These are phyloP conservation scores for Raddia distichophylla DNA, from an alignment of 176 grass and related monocot genomes.

Conservation along the genomic window DNA sequence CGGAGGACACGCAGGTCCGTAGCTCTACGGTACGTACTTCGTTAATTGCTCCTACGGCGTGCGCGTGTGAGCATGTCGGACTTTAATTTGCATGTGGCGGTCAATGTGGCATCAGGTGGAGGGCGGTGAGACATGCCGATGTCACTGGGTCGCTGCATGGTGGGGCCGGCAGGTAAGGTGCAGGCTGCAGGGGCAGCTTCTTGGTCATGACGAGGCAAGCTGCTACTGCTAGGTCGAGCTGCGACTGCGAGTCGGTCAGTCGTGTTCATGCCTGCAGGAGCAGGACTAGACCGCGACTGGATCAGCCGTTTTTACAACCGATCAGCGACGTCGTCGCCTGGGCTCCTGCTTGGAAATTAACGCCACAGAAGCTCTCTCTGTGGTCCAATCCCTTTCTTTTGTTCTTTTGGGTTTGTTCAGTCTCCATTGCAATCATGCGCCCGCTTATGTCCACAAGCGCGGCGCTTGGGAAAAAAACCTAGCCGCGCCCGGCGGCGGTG, in stretches of 20 bases:
- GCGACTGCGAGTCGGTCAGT: neutral
- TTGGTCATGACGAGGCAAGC: neutral
- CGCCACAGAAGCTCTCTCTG: neutral
- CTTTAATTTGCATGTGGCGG: neutral
- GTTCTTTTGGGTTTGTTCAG: too few relatives aligned
- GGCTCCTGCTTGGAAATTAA: neutral
- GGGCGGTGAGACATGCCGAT: too few relatives aligned
- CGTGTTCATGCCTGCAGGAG: conserved; percentile 19
- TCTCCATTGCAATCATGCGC: too few relatives aligned
- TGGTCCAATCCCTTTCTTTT: too few relatives aligned
- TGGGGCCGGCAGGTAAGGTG: neutral
- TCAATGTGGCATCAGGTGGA: neutral
- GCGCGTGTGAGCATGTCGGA: neutral
- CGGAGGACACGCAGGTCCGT: too few relatives aligned
- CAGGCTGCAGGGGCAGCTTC: conserved; percentile 1
- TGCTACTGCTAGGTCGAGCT: neutral
- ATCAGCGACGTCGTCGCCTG: neutral
- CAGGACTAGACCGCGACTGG: conserved; percentile 21
- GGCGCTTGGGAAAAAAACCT: too few relatives aligned
- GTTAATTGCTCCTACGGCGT: too few relatives aligned
- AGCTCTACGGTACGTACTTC: too few relatives aligned
- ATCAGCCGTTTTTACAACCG: neutral
- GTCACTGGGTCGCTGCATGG: neutral
- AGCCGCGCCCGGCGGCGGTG: too few relatives aligned
- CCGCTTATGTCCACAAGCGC: too few relatives aligned